phyloP scores from a whole-genome alignment of 2,329 filamentous ascomycete genomes.

The Phialophora expanda region DNA sequence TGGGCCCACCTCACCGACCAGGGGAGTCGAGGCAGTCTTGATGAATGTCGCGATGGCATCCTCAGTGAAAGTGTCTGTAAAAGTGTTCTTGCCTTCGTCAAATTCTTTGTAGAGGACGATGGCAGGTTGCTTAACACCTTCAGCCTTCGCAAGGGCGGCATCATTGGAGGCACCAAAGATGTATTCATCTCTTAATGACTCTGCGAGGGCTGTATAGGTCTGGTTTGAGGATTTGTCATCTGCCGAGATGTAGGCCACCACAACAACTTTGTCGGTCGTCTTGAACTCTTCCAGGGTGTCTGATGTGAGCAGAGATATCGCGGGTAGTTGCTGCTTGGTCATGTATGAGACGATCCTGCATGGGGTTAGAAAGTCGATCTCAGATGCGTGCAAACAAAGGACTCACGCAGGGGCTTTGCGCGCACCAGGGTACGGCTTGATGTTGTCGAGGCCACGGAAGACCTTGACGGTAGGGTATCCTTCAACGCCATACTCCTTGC shows the following conservation, averaged over 20 bases:
- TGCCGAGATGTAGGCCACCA: slow-evolving; percentile 83
- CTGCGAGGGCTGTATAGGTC: slow-evolving; percentile 75
- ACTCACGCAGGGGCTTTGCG: slow-evolving; percentile 77
- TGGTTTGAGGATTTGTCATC: slow-evolving; percentile 85
- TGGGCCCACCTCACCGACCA: slow-evolving; percentile 94
- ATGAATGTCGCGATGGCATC: slow-evolving; percentile 82
- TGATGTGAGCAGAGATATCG: slow-evolving; percentile 80
- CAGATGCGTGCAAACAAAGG: neutral
- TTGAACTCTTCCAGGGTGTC: slow-evolving; percentile 95
- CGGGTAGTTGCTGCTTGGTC: slow-evolving; percentile 95
- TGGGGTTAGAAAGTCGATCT: slow-evolving; percentile 28
- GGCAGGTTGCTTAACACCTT: slow-evolving; percentile 84
- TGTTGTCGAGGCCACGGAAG: slow-evolving; percentile 87
- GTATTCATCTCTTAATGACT: slow-evolving; percentile 83
- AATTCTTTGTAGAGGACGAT: slow-evolving; percentile 97
- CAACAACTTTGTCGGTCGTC: slow-evolving; percentile 93
- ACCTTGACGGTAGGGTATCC: slow-evolving; percentile 99
- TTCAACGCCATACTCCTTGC: slow-evolving; percentile 87
- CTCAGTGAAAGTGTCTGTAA: slow-evolving; percentile 78
- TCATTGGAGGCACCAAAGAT: slow-evolving; percentile 90
- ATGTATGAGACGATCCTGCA: slow-evolving; percentile 78
- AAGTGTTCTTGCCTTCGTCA: slow-evolving; percentile 91
- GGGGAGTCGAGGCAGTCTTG: slow-evolving; percentile 81
- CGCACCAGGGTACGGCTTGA: slow-evolving; percentile 83
- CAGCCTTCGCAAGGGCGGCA: slow-evolving; percentile 80